Percentiles rank a stretch among this genome's conserved stretches.
Evolutionary conservation across 2,329 filamentous ascomycete genomes (phyloP).

Genomic region (Sarocladiaceae sp.): DNA sequence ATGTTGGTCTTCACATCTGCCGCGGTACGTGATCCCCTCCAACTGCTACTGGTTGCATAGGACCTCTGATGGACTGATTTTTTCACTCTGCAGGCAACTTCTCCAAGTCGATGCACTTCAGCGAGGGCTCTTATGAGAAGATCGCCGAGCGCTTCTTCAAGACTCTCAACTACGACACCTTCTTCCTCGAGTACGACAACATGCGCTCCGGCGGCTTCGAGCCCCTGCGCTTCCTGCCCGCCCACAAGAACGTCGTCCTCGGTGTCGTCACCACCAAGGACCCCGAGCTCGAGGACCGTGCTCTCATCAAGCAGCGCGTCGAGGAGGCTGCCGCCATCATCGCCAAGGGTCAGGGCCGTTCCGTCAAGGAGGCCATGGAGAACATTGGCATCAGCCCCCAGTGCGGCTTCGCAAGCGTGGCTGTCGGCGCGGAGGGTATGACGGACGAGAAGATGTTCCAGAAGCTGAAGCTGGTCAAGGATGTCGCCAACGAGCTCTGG

Average conservation of each 20-base stretch:
- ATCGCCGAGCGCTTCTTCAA: slow-evolving; percentile 56
- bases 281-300: slow-evolving; percentile 47
- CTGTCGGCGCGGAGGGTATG: slow-evolving; percentile 57
- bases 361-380: slow-evolving; percentile 56
- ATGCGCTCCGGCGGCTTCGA: slow-evolving; percentile 55
- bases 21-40: slow-evolving; percentile 20
- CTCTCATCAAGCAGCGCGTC: slow-evolving; percentile 47
- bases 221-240: slow-evolving; percentile 52
- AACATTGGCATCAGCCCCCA: slow-evolving; percentile 63
- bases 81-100: slow-evolving; percentile 47
- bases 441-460: slow-evolving; percentile 62
- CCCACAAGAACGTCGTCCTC: slow-evolving; percentile 54
- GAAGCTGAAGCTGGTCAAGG: slow-evolving; percentile 62
- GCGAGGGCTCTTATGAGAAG: slow-evolving; percentile 56
- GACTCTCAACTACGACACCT: slow-evolving; percentile 53
- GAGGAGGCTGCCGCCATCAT: slow-evolving; percentile 57
- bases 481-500: slow-evolving; percentile 63
- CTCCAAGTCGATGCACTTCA: slow-evolving; percentile 56
- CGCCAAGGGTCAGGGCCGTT: slow-evolving; percentile 55
- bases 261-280: slow-evolving; percentile 58
- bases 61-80: not conserved
- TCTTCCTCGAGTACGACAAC: slow-evolving; percentile 57
- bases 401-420: slow-evolving; percentile 65
- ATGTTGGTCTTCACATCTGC: slow-evolving; percentile 63
- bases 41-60: not conserved